phyloP scores from a whole-genome alignment of 306 rosid species.

The Fagus sylvatica region DNA sequence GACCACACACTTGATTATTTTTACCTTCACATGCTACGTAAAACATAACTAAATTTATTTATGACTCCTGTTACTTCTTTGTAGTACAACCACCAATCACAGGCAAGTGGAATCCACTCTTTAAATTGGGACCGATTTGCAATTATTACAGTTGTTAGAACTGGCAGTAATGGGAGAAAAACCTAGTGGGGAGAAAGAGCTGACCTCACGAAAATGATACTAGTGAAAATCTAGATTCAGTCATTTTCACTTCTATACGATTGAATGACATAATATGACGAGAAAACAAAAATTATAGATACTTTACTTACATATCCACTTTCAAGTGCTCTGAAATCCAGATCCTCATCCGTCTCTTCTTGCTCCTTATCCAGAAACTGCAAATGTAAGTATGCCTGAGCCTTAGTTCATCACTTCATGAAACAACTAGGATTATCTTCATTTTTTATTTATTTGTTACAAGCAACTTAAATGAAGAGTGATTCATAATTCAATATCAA shows the following conservation, averaged over 20 bases:
- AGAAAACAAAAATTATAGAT: not conserved
- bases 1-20: not conserved
- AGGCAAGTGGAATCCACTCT: not conserved
- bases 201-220: not conserved
- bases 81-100: not conserved
- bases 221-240: not conserved
- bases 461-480: not conserved
- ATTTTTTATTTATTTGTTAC: slow-evolving; percentile 11
- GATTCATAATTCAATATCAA: not conserved
- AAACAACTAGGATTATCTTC: not conserved
- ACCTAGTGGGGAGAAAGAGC: not conserved
- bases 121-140: not conserved
- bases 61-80: not conserved
- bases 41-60: not conserved
- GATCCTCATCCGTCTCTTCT: slow-evolving; percentile 61
- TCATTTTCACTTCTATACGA: not conserved
- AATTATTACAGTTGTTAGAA: not conserved
- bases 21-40: not conserved
- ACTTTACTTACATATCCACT: slow-evolving; percentile 77
- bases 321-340: slow-evolving; percentile 88
- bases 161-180: not conserved
- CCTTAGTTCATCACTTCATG: slow-evolving; percentile 29
- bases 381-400: slow-evolving; percentile 26
- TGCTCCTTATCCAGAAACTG: slow-evolving; percentile 86
- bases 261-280: not conserved